A percentile compares a stretch with the other conserved stretches of the same genome.
Evolutionary conservation across 2,329 filamentous ascomycete species (phyloP).

Genomic region (Nannizziopsis barbatae): DNA sequence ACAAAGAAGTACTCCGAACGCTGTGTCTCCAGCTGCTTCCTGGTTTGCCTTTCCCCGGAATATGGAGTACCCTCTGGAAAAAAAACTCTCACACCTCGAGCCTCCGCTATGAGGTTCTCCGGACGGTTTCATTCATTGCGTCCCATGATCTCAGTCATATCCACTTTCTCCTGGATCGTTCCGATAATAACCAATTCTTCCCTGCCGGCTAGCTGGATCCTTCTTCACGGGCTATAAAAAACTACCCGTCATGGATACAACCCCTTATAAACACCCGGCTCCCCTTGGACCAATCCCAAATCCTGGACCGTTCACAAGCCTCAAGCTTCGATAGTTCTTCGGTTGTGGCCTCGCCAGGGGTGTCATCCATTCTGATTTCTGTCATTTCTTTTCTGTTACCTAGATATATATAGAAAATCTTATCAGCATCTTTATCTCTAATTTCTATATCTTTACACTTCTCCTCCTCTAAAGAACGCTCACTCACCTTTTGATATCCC

Average conservation of each 20-base stretch:
- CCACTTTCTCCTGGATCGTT: background rate
- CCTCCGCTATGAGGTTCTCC: background rate
- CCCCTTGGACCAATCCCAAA: constrained; percentile 6
- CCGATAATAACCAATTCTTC: constrained; percentile 7
- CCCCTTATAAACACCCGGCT: background rate
- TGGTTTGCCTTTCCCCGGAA: too few relatives aligned
- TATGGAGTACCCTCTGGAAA: too few relatives aligned
- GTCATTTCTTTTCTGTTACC: background rate
- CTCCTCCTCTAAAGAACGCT: background rate
- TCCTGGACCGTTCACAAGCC: background rate
- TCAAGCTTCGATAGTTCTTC: background rate
- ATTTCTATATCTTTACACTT: background rate
- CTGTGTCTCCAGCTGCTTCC: too few relatives aligned
- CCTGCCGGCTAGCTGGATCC: constrained; percentile 2
- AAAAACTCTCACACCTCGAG: too few relatives aligned
- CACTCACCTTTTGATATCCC: background rate
- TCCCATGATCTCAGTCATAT: constrained; percentile 3
- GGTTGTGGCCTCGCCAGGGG: background rate
- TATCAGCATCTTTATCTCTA: too few relatives aligned
- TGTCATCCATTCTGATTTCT: background rate
- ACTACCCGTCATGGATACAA: constrained; percentile 5
- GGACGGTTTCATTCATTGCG: constrained; percentile 6
- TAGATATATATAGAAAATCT: too few relatives aligned
- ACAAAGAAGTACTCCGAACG: too few relatives aligned
- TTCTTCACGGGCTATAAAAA: constrained; percentile 4